Conservation (phyloP, 2,329 filamentous ascomycete species). For the Cladosporium sp. region DNA sequence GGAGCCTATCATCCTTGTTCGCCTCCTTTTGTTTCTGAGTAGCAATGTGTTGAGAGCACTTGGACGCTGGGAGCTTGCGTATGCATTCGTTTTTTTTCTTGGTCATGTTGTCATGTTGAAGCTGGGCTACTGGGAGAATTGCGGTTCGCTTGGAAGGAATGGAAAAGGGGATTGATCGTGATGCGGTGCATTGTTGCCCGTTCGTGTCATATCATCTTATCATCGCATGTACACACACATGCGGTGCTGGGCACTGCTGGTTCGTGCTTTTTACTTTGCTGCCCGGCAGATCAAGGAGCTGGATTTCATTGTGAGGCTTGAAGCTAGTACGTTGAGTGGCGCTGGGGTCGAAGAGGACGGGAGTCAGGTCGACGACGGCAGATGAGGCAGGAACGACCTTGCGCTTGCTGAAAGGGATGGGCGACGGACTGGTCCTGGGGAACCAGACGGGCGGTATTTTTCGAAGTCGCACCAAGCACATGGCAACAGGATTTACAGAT, state of each 20-base stretch:
- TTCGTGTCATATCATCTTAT: neutral
- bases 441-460: neutral
- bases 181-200: neutral
- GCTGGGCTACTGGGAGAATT: neutral
- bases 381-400: neutral
- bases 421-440: neutral
- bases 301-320: conserved; percentile 6
- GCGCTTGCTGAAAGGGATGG: neutral
- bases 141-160: conserved; percentile 12
- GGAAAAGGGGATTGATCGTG: neutral
- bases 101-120: neutral
- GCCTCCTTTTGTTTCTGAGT: neutral
- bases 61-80: neutral
- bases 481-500: neutral
- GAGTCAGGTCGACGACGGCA: neutral
- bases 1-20: neutral
- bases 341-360: conserved; percentile 8
- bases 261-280: neutral
- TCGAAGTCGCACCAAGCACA: neutral
- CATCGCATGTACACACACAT: neutral
- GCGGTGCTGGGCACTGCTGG: neutral
- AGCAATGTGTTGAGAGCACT: neutral
- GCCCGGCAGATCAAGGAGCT: neutral
- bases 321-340: conserved; percentile 7
- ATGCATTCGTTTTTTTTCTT: neutral